phyloP scores from a whole-genome alignment of 306 rosid genomes.

The Prunus padus region DNA sequence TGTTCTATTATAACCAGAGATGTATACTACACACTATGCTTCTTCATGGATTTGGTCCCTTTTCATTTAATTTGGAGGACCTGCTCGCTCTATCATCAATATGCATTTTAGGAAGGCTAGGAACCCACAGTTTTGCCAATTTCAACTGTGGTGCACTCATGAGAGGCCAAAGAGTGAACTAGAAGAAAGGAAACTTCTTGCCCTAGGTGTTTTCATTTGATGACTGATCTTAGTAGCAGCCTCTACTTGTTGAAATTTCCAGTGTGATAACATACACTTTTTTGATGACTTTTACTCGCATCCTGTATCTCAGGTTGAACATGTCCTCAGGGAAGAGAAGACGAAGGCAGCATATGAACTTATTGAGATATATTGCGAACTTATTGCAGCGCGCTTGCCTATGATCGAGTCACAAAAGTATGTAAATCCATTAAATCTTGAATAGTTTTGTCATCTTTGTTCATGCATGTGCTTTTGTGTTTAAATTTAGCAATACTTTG shows the following conservation, averaged over 20 bases:
- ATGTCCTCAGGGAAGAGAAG: conserved; percentile 93
- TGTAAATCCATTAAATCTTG: conserved; percentile 8
- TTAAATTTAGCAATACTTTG: neutral
- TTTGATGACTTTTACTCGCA: conserved; percentile 10
- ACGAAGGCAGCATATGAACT: conserved; percentile 81
- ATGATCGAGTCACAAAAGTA: conserved; percentile 96
- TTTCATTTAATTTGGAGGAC: neutral
- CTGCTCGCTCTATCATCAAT: neutral
- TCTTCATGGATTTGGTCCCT: neutral
- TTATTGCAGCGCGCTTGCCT: conserved; percentile 76
- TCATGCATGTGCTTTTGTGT: neutral
- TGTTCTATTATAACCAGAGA: neutral
- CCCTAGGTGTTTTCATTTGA: neutral
- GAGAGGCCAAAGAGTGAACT: neutral
- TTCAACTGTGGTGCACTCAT: neutral
- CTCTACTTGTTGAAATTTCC: neutral
- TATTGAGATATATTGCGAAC: conserved; percentile 87
- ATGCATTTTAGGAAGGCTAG: neutral
- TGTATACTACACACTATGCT: neutral
- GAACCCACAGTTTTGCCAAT: neutral
- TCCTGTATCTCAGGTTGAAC: conserved; percentile 75
- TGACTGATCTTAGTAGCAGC: neutral
- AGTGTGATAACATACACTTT: neutral
- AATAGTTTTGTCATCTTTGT: conserved; percentile 4
- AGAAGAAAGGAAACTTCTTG: neutral